phyloP scores from a whole-genome alignment of 805 yeast genomes.

The Starmerella riodocensis region DNA sequence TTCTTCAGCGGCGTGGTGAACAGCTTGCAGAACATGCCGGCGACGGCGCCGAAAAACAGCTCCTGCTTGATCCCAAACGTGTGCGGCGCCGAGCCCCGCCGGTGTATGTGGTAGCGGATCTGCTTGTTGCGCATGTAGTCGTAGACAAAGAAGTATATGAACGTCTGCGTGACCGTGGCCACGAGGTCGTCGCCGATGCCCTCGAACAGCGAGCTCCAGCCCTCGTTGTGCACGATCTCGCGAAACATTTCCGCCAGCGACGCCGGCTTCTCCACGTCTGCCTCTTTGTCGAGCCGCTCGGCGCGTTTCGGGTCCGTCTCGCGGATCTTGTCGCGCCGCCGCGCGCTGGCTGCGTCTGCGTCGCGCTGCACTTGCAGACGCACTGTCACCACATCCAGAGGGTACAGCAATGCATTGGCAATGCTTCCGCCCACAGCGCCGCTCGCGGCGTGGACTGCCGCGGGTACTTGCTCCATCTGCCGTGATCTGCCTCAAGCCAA shows the following conservation, averaged over 20 bases:
- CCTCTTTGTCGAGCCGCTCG: no score
- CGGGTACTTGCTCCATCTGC: conserved; percentile 21
- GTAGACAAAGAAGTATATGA: conserved; percentile 27
- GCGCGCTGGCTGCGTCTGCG: conserved; percentile 2
- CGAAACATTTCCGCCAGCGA: conserved; percentile 64
- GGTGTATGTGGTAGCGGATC: conserved; percentile 10
- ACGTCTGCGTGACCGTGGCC: conserved; percentile 25
- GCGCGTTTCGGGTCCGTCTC: background rate
- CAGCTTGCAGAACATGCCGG: conserved; percentile 27
- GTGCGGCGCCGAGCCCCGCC: conserved; percentile 21
- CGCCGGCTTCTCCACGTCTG: conserved; percentile 31
- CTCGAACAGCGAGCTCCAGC: conserved; percentile 57
- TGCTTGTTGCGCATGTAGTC: conserved; percentile 23
- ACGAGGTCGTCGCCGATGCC: conserved; percentile 47
- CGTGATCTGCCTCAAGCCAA: no score
- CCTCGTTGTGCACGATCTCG: conserved; percentile 60
- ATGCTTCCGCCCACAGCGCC: conserved; percentile 28
- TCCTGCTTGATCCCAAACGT: conserved; percentile 25
- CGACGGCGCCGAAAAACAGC: conserved; percentile 24
- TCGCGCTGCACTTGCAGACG: conserved; percentile 26
- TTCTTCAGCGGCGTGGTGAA: conserved; percentile 26
- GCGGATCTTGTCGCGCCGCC: background rate
- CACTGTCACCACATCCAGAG: conserved; percentile 26
- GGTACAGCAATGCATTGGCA: conserved; percentile 24
- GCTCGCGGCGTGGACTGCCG: conserved; percentile 23